phyloP scores from a whole-genome alignment of 257 asterid genomes.

The Lavandula angustifolia region DNA sequence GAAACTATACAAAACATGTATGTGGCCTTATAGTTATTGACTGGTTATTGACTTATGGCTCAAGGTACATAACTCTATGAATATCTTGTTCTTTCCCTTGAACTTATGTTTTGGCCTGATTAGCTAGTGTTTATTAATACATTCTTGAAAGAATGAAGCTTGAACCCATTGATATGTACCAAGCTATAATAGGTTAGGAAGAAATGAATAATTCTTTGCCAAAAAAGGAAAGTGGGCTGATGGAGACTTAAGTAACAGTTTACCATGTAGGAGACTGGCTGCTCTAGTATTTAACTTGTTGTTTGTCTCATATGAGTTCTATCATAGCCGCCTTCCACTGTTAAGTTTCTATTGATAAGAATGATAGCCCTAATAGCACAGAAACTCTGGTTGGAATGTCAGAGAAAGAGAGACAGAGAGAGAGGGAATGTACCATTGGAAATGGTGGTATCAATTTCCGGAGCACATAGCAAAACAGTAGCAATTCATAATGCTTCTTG shows the following conservation, averaged over 20 bases:
- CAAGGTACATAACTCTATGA: too few relatives aligned
- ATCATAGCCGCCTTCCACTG: neutral
- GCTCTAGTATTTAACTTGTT: neutral
- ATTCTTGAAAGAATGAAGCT: too few relatives aligned
- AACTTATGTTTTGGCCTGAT: too few relatives aligned
- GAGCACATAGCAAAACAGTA: conserved; percentile 2
- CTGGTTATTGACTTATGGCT: too few relatives aligned
- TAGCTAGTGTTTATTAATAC: too few relatives aligned
- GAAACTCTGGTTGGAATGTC: neutral
- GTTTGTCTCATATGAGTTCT: neutral
- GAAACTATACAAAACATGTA: too few relatives aligned
- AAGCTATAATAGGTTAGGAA: neutral
- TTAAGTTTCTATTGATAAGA: neutral
- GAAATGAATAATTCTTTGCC: neutral
- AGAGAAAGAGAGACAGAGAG: neutral
- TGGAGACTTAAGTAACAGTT: neutral
- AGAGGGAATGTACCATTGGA: neutral
- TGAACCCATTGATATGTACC: too few relatives aligned
- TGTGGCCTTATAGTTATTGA: too few relatives aligned
- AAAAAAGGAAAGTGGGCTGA: neutral
- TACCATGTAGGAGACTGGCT: too few relatives aligned
- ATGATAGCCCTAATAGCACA: neutral
- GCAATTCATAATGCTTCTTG: neutral
- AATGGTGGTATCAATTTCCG: neutral
- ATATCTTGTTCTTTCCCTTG: too few relatives aligned